phyloP scores from a whole-genome alignment of 257 asterid genomes.

The Nicotiana tabacum region DNA sequence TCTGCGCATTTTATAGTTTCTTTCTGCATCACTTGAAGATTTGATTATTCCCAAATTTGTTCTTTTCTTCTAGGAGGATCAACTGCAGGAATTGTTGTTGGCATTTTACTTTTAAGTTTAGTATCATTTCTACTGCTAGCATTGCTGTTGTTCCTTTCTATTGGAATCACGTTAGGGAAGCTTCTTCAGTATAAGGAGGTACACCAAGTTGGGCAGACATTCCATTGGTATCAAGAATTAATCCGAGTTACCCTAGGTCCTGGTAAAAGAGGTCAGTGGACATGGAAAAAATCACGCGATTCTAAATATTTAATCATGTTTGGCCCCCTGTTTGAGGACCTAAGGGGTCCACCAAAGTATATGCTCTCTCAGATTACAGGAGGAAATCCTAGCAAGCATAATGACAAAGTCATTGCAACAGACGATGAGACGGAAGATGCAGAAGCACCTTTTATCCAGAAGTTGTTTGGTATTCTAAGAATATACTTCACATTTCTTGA shows the following conservation, averaged over 20 bases:
- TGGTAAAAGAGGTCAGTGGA: slow-evolving; percentile 96
- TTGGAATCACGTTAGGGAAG: slow-evolving; percentile 75
- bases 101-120: slow-evolving; percentile 21
- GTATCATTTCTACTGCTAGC: slow-evolving; percentile 56
- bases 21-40: not conserved
- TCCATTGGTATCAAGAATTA: slow-evolving; percentile 88
- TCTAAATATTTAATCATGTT: slow-evolving; percentile 43
- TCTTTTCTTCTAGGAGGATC: slow-evolving; percentile 47
- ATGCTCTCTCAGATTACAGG: slow-evolving; percentile 82
- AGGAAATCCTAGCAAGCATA: slow-evolving; percentile 31
- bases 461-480: slow-evolving; percentile 77
- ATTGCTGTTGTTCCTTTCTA: slow-evolving; percentile 62
- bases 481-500: slow-evolving; percentile 80
- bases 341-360: slow-evolving; percentile 93
- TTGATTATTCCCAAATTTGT: not conserved
- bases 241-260: slow-evolving; percentile 86
- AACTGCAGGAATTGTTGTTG: slow-evolving; percentile 51
- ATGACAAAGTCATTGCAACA: slow-evolving; percentile 63
- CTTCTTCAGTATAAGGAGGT: slow-evolving; percentile 89
- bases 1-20: not conserved
- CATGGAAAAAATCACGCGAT: slow-evolving; percentile 61
- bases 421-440: slow-evolving; percentile 94
- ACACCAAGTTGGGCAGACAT: slow-evolving; percentile 60
- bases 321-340: slow-evolving; percentile 92
- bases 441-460: slow-evolving; percentile 83